Evolutionary conservation across 495 filamentous ascomycete species (phyloP).

Genomic region (Penicillium subrubescens): DNA sequence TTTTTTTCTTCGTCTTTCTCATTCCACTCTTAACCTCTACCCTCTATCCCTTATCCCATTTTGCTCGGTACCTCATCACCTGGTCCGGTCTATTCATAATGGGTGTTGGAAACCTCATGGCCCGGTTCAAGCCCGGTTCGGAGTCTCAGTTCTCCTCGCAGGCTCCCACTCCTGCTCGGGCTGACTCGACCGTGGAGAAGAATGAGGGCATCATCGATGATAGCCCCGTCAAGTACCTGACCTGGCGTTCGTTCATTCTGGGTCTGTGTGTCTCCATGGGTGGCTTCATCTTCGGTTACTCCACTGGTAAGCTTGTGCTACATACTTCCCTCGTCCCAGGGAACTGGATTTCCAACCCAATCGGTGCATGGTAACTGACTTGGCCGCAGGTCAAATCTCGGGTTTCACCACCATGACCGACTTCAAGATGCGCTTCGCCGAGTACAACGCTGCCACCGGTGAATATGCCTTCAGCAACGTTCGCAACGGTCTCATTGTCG

Average conservation of each 20-base stretch:
- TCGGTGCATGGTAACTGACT: slow-evolving; percentile 5
- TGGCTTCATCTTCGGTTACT: slow-evolving; percentile 77
- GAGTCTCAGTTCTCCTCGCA: slow-evolving; percentile 39
- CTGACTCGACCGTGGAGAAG: slow-evolving; percentile 45
- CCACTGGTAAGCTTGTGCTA: slow-evolving; percentile 52
- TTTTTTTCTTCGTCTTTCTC: slow-evolving; percentile 17
- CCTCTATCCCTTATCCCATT: slow-evolving; percentile 3
- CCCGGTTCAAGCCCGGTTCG: slow-evolving; percentile 35
- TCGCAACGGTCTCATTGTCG: slow-evolving; percentile 59
- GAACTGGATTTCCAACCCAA: background rate
- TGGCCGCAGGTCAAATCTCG: slow-evolving; percentile 51
- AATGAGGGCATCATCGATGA: slow-evolving; percentile 45
- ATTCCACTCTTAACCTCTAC: slow-evolving; percentile 10
- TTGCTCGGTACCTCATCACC: background rate
- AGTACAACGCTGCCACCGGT: slow-evolving; percentile 33
- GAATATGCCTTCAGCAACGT: slow-evolving; percentile 55
- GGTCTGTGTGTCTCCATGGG: slow-evolving; percentile 65
- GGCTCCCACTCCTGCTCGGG: slow-evolving; percentile 40
- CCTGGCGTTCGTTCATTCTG: slow-evolving; percentile 52
- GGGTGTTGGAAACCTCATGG: slow-evolving; percentile 39
- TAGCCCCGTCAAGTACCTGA: slow-evolving; percentile 50
- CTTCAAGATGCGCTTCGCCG: slow-evolving; percentile 51
- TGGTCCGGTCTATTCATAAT: slow-evolving; percentile 31
- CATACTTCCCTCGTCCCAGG: background rate
- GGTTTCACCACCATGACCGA: slow-evolving; percentile 64